Evolutionary conservation across 257 asterid genomes (phyloP), one percentile per base, ranked within the genome.

Genomic region (Solanum sitiens): DNA sequence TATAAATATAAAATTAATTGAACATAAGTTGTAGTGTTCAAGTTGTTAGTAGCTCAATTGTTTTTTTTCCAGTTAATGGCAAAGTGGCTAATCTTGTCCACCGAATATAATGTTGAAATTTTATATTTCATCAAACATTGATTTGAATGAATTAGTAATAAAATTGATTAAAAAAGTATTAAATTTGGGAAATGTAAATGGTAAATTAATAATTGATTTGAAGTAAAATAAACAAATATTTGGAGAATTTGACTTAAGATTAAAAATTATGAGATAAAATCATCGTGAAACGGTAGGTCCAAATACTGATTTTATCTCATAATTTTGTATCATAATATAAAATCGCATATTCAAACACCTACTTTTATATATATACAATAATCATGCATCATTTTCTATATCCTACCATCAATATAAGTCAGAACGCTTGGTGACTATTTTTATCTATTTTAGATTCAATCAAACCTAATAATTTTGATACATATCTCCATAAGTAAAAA

Each of bases 261-360:
- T 0, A 6, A 0, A 53, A 0, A 53, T 53, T 9, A 53, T 50
- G 61, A 50, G 9, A 53, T 56, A 4, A 53, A 56, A 18, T 53
- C 4, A 53, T 0, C 2, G 11, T 56, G n/a, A 56, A 7, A 18
- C 1, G 2, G 4, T 7, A 56, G 1, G 1, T 7, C 2, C n/a
- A 18, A 56, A 56, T 8, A 15, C 61, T 50, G 3, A 18, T 56
- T 2, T 56, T 4, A 56, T 56, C 65, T 18, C 65, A 18, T 56
- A 56, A 56, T 56, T 56, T 56, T 11, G 18, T 56, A 7, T 56
- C n/a, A 0, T 10, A 0, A 3, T 18, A 56, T 56, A 1, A 56
- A 56, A 56, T 56, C n/a, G 10, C n/a, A 56, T 56, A 56, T 18
- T 18, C n/a, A 18, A 56, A 56, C 2, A 4, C n/a, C 11, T 56